Evolutionary conservation across 129 eudicot species (phyloP).

Genomic region (Logfia minima): DNA sequence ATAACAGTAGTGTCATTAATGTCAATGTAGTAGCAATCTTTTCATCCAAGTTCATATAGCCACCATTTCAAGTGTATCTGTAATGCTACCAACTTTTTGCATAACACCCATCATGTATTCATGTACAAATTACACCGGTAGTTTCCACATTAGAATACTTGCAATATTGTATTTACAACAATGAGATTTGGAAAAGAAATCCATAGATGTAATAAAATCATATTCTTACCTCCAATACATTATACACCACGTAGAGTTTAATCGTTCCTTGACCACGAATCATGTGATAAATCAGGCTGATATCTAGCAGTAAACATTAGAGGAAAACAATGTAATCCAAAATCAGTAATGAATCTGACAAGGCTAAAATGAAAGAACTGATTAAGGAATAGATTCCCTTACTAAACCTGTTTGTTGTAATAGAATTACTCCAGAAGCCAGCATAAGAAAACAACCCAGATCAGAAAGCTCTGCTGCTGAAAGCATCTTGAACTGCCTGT

Average conservation of each 20-base stretch:
- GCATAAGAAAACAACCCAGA: conserved; percentile 70
- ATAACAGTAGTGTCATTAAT: background rate
- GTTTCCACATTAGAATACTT: conserved; percentile 16
- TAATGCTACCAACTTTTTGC: background rate
- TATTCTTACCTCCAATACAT: conserved; percentile 85
- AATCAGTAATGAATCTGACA: conserved; percentile 20
- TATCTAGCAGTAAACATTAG: conserved; percentile 53
- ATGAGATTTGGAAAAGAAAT: background rate
- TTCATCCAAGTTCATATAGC: background rate
- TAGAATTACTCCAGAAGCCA: conserved; percentile 68
- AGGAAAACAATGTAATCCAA: conserved; percentile 16
- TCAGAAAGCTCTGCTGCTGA: conserved; percentile 93
- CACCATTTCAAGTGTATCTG: conserved; percentile 12
- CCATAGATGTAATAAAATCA: conserved; percentile 8
- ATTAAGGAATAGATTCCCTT: conserved; percentile 38
- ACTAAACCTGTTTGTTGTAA: conserved; percentile 85
- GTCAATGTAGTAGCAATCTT: background rate
- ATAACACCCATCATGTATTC: conserved; percentile 10
- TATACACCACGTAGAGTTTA: conserved; percentile 95
- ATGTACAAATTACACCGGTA: background rate
- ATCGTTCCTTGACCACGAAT: conserved; percentile 97
- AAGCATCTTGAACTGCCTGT: conserved; percentile 83
- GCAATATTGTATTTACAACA: background rate
- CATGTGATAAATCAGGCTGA: conserved; percentile 97
- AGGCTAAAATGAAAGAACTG: background rate